Conservation (phyloP, 352 stramenopile species). For the Pythium sp. region DNA sequence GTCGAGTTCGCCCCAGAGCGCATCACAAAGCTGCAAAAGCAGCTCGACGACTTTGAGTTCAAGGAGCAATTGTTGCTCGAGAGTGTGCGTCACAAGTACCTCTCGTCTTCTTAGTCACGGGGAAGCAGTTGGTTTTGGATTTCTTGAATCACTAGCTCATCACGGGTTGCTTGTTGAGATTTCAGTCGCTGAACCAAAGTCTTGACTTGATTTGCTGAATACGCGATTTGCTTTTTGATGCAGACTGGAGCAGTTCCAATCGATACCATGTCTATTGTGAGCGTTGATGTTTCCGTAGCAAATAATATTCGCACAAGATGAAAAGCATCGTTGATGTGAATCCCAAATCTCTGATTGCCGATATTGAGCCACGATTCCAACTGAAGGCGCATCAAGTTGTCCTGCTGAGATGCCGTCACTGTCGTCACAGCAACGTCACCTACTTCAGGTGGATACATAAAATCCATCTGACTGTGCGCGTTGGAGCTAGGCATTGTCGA, state of each 20-base stretch:
- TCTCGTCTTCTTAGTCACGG: neutral
- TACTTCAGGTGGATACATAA: neutral
- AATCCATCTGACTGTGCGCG: neutral
- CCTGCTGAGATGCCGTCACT: neutral
- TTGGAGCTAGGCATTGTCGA: slow-evolving; percentile 39
- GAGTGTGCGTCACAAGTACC: slow-evolving; percentile 51
- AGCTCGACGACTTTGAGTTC: slow-evolving; percentile 53
- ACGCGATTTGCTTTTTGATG: neutral
- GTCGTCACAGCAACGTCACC: neutral
- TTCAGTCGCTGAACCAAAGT: slow-evolving; percentile 26
- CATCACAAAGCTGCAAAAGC: slow-evolving; percentile 40
- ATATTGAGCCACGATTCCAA: slow-evolving; percentile 16
- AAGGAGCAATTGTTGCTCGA: slow-evolving; percentile 40
- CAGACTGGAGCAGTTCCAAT: neutral
- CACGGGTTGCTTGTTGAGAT: slow-evolving; percentile 14
- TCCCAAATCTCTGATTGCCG: neutral
- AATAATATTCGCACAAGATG: slow-evolving; percentile 14
- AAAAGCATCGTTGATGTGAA: neutral
- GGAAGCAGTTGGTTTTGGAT: slow-evolving; percentile 3
- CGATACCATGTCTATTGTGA: neutral
- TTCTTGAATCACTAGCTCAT: slow-evolving; percentile 13
- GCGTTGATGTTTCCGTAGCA: neutral
- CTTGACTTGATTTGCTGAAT: neutral
- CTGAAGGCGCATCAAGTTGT: neutral
- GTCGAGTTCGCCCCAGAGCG: slow-evolving; percentile 45